Percentiles rank a stretch among this genome's conserved stretches.
Conservation (phyloP, 2,329 filamentous ascomycete genomes). For the Botryotinia globosa region DNA sequence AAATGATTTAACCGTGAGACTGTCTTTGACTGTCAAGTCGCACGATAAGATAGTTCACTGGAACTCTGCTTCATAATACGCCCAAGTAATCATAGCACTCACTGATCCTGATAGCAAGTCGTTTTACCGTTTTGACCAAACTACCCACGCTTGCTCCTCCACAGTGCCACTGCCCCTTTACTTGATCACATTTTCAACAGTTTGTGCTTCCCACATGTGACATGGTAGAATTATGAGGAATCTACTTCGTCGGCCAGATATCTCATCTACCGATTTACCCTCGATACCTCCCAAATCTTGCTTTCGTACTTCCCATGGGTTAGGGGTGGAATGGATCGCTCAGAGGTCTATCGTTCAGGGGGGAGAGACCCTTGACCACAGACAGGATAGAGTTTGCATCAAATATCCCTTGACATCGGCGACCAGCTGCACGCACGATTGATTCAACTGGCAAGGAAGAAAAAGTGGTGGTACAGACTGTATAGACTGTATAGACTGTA, state of each 20-base stretch:
- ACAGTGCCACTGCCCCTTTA: background rate
- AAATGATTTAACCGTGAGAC: background rate
- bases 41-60: background rate
- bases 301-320: background rate
- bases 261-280: background rate
- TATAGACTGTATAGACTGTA: no score
- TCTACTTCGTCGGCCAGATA: background rate
- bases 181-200: background rate
- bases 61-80: background rate
- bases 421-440: conserved; percentile 11
- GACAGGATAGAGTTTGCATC: conserved; percentile 8
- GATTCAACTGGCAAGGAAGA: background rate
- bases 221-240: background rate
- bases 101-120: background rate
- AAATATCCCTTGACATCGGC: conserved; percentile 7
- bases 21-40: background rate
- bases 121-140: background rate
- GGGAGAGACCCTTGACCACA: conserved; percentile 22
- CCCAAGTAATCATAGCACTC: background rate
- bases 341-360: conserved; percentile 1
- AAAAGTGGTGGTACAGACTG: no score
- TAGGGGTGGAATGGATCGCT: conserved; percentile 4
- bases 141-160: background rate
- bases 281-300: no score
- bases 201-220: background rate